phyloP scores from a whole-genome alignment of 768 basidiomycete species.

The Rhizopogon vesiculosus region DNA sequence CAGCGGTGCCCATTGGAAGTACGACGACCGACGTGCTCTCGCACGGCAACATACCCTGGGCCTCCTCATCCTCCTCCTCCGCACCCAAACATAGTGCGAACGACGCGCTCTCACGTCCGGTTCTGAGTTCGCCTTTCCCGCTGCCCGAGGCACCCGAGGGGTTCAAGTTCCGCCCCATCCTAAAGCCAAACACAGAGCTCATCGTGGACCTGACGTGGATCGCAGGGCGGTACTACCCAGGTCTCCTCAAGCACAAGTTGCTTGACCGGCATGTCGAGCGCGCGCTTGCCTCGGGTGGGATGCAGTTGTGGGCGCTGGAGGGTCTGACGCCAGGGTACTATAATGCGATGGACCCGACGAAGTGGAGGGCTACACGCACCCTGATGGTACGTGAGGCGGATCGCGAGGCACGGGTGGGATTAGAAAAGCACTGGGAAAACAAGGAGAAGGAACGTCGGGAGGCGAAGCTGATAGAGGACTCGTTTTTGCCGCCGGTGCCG shows the following conservation, averaged over 20 bases:
- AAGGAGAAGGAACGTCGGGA: conserved; percentile 26
- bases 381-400: conserved; percentile 65
- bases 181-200: conserved; percentile 56
- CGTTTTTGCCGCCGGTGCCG: conserved; percentile 11
- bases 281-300: conserved; percentile 33
- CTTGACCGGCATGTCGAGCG: conserved; percentile 37
- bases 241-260: conserved; percentile 61
- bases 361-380: conserved; percentile 46
- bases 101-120: conserved; percentile 33
- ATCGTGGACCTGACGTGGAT: conserved; percentile 67
- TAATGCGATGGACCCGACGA: conserved; percentile 66
- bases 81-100: conserved; percentile 16
- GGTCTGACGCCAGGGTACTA: conserved; percentile 62
- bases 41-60: conserved; percentile 9
- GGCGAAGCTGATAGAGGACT: conserved; percentile 11
- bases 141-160: conserved; percentile 66
- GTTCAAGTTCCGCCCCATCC: conserved; percentile 65
- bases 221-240: conserved; percentile 79
- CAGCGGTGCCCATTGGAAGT: conserved; percentile 13
- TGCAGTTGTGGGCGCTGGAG: conserved; percentile 68
- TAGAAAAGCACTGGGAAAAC: conserved; percentile 36
- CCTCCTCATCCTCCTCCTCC: conserved; percentile 17
- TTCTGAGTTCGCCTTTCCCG: conserved; percentile 27
- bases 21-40: conserved; percentile 13
- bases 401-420: conserved; percentile 35